These are phyloP conservation scores for Bonia amplexicaulis DNA, from an alignment of 176 grass and related monocot species.

Conservation along the genomic window DNA sequence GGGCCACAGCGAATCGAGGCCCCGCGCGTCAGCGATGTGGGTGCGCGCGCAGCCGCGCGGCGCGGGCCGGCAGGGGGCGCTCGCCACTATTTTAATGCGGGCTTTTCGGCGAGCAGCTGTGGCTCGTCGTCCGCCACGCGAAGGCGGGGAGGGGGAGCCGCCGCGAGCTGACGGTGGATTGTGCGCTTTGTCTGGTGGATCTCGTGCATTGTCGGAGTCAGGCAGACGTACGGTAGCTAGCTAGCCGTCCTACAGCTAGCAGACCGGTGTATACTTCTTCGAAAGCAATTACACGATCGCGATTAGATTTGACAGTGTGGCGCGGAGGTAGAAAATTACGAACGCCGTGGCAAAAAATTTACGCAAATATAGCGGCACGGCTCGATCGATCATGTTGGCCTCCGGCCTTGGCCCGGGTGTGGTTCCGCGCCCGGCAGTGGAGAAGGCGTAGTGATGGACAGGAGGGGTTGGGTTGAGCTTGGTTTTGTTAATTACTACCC, in stretches of 20 bases:
- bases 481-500: too few species aligned
- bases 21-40: neutral
- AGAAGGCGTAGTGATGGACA: too few species aligned
- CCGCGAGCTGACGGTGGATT: neutral
- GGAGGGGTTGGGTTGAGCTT: too few species aligned
- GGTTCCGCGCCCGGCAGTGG: too few species aligned
- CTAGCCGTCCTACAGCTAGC: neutral
- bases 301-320: neutral
- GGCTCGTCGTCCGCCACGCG: conserved; percentile 38
- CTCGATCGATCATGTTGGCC: too few species aligned
- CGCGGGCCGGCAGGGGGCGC: neutral
- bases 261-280: neutral
- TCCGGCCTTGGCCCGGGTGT: too few species aligned
- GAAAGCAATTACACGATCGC: neutral
- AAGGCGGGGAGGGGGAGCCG: too few species aligned
- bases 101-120: neutral
- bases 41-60: neutral
- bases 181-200: conserved; percentile 6
- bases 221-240: neutral
- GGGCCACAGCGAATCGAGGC: neutral
- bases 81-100: neutral
- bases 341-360: too few species aligned
- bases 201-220: neutral
- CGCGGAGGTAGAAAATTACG: neutral
- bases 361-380: too few species aligned